A percentile compares a stretch with the other conserved stretches of the same genome.
These are phyloP conservation scores for Sarcomyxa edulis DNA, from an alignment of 768 basidiomycete genomes.

Conservation along the genomic window DNA sequence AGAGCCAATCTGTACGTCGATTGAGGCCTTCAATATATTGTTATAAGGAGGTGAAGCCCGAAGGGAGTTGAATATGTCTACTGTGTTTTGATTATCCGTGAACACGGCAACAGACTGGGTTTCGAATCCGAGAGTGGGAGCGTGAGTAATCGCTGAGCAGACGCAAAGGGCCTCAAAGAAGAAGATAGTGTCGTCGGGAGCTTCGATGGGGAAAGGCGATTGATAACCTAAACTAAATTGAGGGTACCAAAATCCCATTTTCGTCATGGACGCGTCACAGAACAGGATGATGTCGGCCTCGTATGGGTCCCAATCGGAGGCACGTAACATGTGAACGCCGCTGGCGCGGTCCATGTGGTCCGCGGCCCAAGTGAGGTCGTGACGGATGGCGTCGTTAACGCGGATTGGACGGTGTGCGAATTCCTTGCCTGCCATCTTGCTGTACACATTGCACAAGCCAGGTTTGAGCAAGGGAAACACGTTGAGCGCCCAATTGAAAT, in stretches of 20 bases:
- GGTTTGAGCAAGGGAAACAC: conserved; percentile 22
- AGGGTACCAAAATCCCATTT: conserved; percentile 17
- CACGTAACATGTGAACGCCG: conserved; percentile 3
- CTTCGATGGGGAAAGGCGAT: not conserved
- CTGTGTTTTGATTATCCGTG: conserved; percentile 14
- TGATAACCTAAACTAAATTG: conserved; percentile 8
- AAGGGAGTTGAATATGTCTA: no score
- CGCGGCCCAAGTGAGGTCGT: not conserved
- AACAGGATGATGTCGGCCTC: conserved; percentile 11
- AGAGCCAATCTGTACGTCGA: conserved; percentile 10
- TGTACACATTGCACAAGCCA: conserved; percentile 19
- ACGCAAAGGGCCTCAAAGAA: conserved; percentile 12
- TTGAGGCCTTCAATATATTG: conserved; percentile 12
- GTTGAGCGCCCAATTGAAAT: conserved; percentile 27
- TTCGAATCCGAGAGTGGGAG: not conserved
- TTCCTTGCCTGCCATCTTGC: conserved; percentile 17
- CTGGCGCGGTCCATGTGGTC: conserved; percentile 1
- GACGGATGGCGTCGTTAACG: not conserved
- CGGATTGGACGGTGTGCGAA: not conserved
- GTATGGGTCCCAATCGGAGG: conserved; percentile 10
- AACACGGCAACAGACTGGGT: conserved; percentile 12
- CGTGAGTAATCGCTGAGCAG: not conserved
- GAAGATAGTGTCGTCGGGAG: conserved; percentile 1
- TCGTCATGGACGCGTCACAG: conserved; percentile 17
- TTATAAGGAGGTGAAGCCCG: conserved; percentile 17